Evolutionary conservation across 352 stramenopile species (phyloP).

Genomic region (Hyphochytrium catenoides): DNA sequence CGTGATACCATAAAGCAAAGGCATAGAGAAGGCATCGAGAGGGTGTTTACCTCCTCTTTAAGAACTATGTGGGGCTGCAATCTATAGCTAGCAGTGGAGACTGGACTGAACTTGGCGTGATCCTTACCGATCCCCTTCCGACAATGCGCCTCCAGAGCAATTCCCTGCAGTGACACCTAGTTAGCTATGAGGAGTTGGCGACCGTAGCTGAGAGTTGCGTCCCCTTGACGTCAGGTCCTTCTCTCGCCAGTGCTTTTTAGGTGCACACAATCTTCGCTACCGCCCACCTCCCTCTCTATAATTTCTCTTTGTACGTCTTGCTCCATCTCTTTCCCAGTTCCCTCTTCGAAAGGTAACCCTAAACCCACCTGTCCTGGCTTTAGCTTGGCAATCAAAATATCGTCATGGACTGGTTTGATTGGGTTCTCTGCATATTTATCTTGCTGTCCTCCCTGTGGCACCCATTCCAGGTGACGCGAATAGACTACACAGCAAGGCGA

Average conservation of each 20-base stretch:
- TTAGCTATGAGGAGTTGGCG: too few species aligned
- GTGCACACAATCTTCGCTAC: too few species aligned
- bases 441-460: constrained; percentile 85
- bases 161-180: too few species aligned
- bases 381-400: constrained; percentile 91
- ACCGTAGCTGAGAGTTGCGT: too few species aligned
- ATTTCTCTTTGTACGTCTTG: too few species aligned
- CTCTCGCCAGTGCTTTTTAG: too few species aligned
- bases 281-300: too few species aligned
- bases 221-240: too few species aligned
- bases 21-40: background rate
- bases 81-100: constrained; percentile 83
- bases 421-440: constrained; percentile 36
- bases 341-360: too few species aligned
- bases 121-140: constrained; percentile 84
- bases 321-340: too few species aligned
- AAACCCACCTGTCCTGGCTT: constrained; percentile 83
- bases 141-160: constrained; percentile 82
- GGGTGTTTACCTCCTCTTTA: constrained; percentile 20
- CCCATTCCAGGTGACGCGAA: constrained; percentile 78
- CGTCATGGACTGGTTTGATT: constrained; percentile 68
- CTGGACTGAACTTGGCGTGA: constrained; percentile 92
- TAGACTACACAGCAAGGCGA: too few species aligned
- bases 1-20: background rate
- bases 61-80: constrained; percentile 62